A percentile compares a stretch with the other conserved stretches of the same genome.
phyloP scores from a whole-genome alignment of 169 alveolate species.

The Plasmodium coatneyi region DNA sequence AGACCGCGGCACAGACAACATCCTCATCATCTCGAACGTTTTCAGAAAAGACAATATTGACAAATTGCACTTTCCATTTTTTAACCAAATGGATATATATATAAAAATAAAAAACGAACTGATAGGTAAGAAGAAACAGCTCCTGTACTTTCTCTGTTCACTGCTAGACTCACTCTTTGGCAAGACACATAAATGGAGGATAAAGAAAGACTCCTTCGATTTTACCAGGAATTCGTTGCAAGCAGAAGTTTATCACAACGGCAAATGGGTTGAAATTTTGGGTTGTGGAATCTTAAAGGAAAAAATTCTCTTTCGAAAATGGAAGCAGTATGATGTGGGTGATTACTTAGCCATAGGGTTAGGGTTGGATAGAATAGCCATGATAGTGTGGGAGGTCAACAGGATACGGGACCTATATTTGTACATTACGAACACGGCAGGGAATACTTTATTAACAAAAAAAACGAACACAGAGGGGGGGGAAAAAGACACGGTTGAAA shows the following conservation, averaged over 20 bases:
- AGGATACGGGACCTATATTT: conserved; percentile 70
- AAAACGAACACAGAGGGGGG: not conserved
- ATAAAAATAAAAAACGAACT: conserved; percentile 62
- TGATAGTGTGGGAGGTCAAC: conserved; percentile 28
- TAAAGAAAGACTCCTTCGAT: conserved; percentile 58
- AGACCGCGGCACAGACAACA: not conserved
- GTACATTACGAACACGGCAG: conserved; percentile 33
- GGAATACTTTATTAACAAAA: not conserved
- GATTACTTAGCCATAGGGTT: conserved; percentile 72
- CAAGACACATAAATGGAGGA: conserved; percentile 39
- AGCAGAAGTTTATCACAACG: conserved; percentile 68
- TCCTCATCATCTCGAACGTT: conserved; percentile 33
- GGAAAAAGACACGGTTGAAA: not conserved
- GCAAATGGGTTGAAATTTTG: conserved; percentile 70
- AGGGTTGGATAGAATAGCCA: conserved; percentile 70
- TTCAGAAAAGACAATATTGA: conserved; percentile 71
- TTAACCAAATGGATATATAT: conserved; percentile 69
- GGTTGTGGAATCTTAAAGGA: conserved; percentile 74
- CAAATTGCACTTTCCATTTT: conserved; percentile 65
- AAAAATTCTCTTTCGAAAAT: conserved; percentile 48
- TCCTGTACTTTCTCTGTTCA: conserved; percentile 33
- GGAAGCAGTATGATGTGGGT: conserved; percentile 40
- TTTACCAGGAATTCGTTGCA: conserved; percentile 54
- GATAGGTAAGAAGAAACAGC: conserved; percentile 19
- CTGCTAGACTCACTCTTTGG: conserved; percentile 10